phyloP scores from a whole-genome alignment of 1,139 yeast species.

The Tardiomyces digboiensis region DNA sequence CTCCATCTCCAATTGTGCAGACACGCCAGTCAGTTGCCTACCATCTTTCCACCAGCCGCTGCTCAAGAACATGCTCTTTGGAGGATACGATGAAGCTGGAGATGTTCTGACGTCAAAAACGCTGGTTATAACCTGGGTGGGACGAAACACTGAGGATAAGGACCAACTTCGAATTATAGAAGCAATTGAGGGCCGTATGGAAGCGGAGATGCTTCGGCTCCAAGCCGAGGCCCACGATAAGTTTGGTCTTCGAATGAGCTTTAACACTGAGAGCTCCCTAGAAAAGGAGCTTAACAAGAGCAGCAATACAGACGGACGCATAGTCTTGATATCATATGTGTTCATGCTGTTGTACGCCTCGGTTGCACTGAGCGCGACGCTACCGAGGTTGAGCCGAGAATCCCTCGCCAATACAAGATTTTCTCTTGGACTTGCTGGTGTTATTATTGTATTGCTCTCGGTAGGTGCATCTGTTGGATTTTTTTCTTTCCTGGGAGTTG shows the following conservation, averaged over 20 bases:
- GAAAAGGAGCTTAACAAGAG: conserved; percentile 78
- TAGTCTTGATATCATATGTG: conserved; percentile 65
- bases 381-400: conserved; percentile 20
- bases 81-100: conserved; percentile 35
- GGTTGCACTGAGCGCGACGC: conserved; percentile 61
- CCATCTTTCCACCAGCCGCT: conserved; percentile 91
- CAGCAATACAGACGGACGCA: conserved; percentile 66
- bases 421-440: conserved; percentile 72
- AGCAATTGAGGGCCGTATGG: conserved; percentile 46
- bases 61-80: conserved; percentile 60
- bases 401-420: conserved; percentile 55
- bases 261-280: conserved; percentile 73
- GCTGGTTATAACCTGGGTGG: conserved; percentile 61
- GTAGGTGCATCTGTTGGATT: conserved; percentile 76
- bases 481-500: conserved; percentile 64
- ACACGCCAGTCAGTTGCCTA: conserved; percentile 79
- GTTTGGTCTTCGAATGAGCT: conserved; percentile 51
- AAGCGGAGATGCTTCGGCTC: conserved; percentile 21
- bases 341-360: conserved; percentile 91
- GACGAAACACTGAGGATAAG: conserved; percentile 46
- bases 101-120: conserved; percentile 57
- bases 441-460: conserved; percentile 67
- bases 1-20: conserved; percentile 50
- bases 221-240: conserved; percentile 29
- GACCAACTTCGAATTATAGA: neutral